Evolutionary conservation across 495 filamentous ascomycete species (phyloP).

Genomic region (Chaetomium tenue): DNA sequence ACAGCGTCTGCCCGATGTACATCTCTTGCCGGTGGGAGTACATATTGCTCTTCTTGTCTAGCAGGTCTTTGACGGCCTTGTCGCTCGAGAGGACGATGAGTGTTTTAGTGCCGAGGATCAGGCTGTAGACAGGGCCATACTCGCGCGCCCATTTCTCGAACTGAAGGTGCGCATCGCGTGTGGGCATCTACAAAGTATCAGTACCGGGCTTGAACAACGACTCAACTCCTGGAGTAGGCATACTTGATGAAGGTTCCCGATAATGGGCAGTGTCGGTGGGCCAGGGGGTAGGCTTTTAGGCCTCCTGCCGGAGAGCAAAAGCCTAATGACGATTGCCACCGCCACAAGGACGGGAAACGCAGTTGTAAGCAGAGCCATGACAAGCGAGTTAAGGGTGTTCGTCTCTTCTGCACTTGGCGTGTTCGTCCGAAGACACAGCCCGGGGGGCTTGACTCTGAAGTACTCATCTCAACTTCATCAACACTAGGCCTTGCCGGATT

Average conservation of each 20-base stretch:
- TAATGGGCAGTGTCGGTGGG: slow-evolving; percentile 37
- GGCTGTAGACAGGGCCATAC: slow-evolving; percentile 42
- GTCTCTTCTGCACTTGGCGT: background rate
- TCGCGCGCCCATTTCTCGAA: slow-evolving; percentile 42
- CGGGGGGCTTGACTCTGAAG: background rate
- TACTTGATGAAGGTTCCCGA: slow-evolving; percentile 40
- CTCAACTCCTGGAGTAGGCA: background rate
- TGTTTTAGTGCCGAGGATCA: slow-evolving; percentile 43
- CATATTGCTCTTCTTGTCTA: slow-evolving; percentile 41
- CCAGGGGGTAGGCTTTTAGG: slow-evolving; percentile 38
- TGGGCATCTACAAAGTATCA: slow-evolving; percentile 30
- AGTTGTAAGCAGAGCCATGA: slow-evolving; percentile 27
- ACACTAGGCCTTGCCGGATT: background rate
- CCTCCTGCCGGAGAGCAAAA: slow-evolving; percentile 32
- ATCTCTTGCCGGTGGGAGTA: slow-evolving; percentile 41
- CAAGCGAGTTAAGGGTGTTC: background rate
- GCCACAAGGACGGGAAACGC: slow-evolving; percentile 29
- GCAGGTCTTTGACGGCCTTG: slow-evolving; percentile 40
- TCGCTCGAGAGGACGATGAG: slow-evolving; percentile 40
- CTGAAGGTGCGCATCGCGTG: slow-evolving; percentile 35
- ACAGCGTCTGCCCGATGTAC: slow-evolving; percentile 40
- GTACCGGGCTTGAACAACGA: background rate
- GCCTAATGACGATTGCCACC: slow-evolving; percentile 31
- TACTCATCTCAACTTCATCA: background rate
- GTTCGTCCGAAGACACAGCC: background rate